A percentile compares a stretch with the other conserved stretches of the same genome.
Conservation (phyloP, 768 basidiomycete genomes). For the Hypholoma sublateritium region DNA sequence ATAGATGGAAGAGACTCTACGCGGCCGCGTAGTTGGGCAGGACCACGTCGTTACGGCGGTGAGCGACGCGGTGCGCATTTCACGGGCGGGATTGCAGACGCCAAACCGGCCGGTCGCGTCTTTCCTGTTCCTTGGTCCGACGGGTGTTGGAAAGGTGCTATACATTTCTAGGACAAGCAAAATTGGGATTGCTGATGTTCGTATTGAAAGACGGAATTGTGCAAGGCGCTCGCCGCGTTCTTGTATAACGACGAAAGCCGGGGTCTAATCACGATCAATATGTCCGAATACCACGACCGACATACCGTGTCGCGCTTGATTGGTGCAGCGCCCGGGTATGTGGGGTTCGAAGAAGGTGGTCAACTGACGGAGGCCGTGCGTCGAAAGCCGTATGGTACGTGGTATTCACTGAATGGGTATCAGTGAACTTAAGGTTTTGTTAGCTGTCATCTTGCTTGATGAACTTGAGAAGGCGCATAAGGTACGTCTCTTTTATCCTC, state of each 20-base stretch:
- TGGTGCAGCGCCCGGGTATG: constrained; percentile 91
- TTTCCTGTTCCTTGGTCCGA: constrained; percentile 89
- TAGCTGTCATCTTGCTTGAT: constrained; percentile 77
- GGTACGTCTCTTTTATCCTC: constrained; percentile 29
- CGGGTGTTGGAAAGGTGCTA: constrained; percentile 79
- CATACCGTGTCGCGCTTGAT: constrained; percentile 90
- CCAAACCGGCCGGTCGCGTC: constrained; percentile 90
- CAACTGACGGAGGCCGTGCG: constrained; percentile 93
- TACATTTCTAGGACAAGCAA: neutral
- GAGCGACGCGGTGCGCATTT: constrained; percentile 89
- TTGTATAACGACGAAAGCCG: constrained; percentile 87
- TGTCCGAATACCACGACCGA: constrained; percentile 95
- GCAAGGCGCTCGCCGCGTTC: constrained; percentile 86
- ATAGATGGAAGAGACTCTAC: constrained; percentile 86
- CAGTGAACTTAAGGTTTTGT: neutral
- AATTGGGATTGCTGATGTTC: constrained; percentile 3
- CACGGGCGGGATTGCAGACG: constrained; percentile 86
- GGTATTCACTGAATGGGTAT: neutral
- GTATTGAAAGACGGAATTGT: constrained; percentile 70
- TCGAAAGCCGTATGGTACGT: constrained; percentile 80
- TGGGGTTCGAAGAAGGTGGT: constrained; percentile 87
- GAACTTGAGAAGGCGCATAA: constrained; percentile 95
- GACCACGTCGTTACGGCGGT: constrained; percentile 85
- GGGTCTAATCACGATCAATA: constrained; percentile 88
- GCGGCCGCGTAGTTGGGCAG: constrained; percentile 83